Evolutionary conservation across 106 monocot species (phyloP), one percentile per base, ranked within the genome.

Genomic region (Xerophyta viscosa): DNA sequence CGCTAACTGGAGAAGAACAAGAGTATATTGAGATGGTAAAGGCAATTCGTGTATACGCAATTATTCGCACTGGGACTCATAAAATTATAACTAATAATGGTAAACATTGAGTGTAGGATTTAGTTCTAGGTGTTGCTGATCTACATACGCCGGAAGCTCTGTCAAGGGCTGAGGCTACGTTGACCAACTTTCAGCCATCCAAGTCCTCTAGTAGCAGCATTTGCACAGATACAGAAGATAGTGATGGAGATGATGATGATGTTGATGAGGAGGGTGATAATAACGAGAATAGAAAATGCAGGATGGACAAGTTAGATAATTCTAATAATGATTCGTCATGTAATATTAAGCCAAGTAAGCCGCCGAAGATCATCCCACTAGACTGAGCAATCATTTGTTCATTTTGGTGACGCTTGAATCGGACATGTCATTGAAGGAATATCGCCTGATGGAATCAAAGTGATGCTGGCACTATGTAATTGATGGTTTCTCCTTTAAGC

Each of bases 71-170:
- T n/a, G n/a, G n/a, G n/a, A n/a, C n/a, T n/a, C n/a, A n/a, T n/a
- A n/a, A n/a, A n/a, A n/a, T n/a, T n/a, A n/a, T n/a, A n/a, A n/a
- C n/a, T 50, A 20, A 57, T 36, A 36, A 6, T 36, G 7, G 11
- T 11, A 5, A 36, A 36, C 5, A 36, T 5, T 6, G 28, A 49
- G 64, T 66, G 9, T 64, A 96, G 94, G 98, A 98, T 66, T 66
- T 98, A 63, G 73, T 98, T 45, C 73, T 98, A 43, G 98, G 98
- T 20, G 64, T 98, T 62, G 72, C 98, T 30, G 90, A 98, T 48
- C 82, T 98, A 22, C 78, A 83, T 37, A 82, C 70, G 3, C 60
- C 54, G 4, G 79, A 86, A 67, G 89, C 86, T 14, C 66, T 90
- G 1, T 73, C 79, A 5, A 82, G 72, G 42, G 89, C 98, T 37